Base-by-base conservation (phyloP, 176 grass and related monocot species). In the Otatea glauca region DNA sequence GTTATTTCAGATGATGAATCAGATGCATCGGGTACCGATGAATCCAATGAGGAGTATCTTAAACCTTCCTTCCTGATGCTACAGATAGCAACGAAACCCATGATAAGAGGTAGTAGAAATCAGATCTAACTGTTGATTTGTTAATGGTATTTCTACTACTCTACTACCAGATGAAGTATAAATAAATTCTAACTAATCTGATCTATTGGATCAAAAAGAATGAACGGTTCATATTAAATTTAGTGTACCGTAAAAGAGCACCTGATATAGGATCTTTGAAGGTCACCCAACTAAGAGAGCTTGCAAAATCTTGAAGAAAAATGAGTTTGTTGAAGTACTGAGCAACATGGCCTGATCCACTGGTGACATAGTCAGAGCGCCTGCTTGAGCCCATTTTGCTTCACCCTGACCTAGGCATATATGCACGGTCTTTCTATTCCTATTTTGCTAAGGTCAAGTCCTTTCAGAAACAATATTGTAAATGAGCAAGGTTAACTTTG, bases 271-370 rank as follows among this genome's bases (percentile, higher is more conserved):
- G 78, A 27, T 87, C 77, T 32, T 77, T 98, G 59, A 95, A 93
- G 78, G 49, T 94, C 16, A 64, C 77, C 15, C 93, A 92, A 73
- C 81, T 94, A 29, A 87, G 89, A 58, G 91, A 92, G 17, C 86
- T 94, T 61, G 93, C 86, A 7, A 95, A 95, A 39, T 91, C 91
- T 73, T 92, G 85, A 94, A 89, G 76, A 95, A 99, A 84, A 85
- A 74, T 27, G 88, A 91, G 5, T 20, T 96, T 63, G 45, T 96
- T 39, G 91, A 92, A 64, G 68, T 87, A 39, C 45, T 99, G 77
- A 91, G 81, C 53, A 8, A 59, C 51, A 21, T 12, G 7, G 81
- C 65, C 47, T 87, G 83, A 92, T 82, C 41, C 4, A 21, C 14
- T 23, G 23, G 25, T 39, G 63, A 10, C 24, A 32, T 7, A 41